A percentile compares a stretch with the other conserved stretches of the same genome.
phyloP scores from a whole-genome alignment of 176 grass and related monocot species.

The Coix lacrymajobi region DNA sequence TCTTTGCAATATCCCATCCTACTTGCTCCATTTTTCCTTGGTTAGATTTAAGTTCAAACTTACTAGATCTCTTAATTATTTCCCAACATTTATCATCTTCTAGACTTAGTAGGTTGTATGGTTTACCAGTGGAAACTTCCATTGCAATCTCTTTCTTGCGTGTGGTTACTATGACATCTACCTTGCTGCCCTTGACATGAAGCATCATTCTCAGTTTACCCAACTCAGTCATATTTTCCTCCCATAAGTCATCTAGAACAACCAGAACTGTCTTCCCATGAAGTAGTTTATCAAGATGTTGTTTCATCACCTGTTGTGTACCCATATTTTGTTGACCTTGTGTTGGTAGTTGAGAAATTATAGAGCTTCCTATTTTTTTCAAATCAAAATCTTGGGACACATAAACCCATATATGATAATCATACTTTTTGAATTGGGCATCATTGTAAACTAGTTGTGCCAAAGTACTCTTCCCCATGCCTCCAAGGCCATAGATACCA shows the following conservation, averaged over 20 bases:
- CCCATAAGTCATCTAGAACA: conserved; percentile 7
- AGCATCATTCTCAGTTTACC: neutral
- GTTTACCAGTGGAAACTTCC: neutral
- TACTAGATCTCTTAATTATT: neutral
- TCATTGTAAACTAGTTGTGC: neutral
- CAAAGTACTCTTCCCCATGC: neutral
- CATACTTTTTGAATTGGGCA: neutral
- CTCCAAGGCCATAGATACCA: neutral
- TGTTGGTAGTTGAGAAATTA: neutral
- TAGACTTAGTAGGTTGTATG: neutral
- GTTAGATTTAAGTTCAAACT: neutral
- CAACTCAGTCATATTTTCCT: neutral
- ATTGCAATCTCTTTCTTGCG: neutral
- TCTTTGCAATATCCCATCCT: conserved; percentile 5
- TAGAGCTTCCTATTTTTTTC: neutral
- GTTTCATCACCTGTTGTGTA: neutral
- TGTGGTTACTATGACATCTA: neutral
- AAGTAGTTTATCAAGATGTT: neutral
- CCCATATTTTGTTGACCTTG: neutral
- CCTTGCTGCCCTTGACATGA: neutral
- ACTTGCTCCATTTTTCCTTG: neutral
- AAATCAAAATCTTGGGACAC: neutral
- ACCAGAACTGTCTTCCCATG: neutral
- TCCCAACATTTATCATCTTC: neutral
- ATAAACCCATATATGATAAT: neutral